A percentile compares a stretch with the other conserved stretches of the same genome.
phyloP scores from a whole-genome alignment of 495 filamentous ascomycete genomes.

The Penicillium bialowiezense region DNA sequence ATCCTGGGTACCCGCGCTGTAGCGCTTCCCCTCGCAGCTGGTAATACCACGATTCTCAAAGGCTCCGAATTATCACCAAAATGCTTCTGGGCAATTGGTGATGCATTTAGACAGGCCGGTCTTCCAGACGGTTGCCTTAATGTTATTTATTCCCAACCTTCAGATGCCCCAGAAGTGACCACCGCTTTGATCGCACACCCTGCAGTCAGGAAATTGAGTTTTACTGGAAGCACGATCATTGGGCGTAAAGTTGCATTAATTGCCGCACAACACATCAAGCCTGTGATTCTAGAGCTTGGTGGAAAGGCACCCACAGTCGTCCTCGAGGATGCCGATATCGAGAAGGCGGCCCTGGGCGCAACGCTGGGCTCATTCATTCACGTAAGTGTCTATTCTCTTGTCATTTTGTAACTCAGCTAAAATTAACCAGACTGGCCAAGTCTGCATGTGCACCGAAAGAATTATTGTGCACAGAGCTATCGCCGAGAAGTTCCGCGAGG shows the following conservation, averaged over 20 bases:
- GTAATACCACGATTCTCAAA: constrained; percentile 1
- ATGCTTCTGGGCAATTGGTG: constrained; percentile 35
- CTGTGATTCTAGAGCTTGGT: constrained; percentile 50
- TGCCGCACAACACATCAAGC: constrained; percentile 42
- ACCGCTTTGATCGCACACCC: constrained; percentile 41
- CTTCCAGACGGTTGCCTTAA: constrained; percentile 47
- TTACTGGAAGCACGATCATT: constrained; percentile 46
- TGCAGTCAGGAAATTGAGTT: constrained; percentile 45
- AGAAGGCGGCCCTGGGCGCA: constrained; percentile 35
- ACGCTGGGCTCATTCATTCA: constrained; percentile 36
- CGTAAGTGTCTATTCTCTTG: constrained; percentile 1
- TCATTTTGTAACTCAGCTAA: constrained; percentile 7
- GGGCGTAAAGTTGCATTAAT: constrained; percentile 43
- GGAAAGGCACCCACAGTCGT: constrained; percentile 50
- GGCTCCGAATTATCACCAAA: constrained; percentile 14
- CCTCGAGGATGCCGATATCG: constrained; percentile 46
- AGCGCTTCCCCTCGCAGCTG: background rate
- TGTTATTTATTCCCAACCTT: constrained; percentile 35
- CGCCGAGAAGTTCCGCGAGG: constrained; percentile 24
- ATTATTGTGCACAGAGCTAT: constrained; percentile 54
- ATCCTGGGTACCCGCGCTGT: background rate
- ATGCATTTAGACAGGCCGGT: constrained; percentile 63
- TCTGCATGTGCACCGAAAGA: constrained; percentile 81
- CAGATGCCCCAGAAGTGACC: constrained; percentile 41
- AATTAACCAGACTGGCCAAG: constrained; percentile 51